Evolutionary conservation across 495 filamentous ascomycete genomes (phyloP).

Genomic region (Tuber magnatum): DNA sequence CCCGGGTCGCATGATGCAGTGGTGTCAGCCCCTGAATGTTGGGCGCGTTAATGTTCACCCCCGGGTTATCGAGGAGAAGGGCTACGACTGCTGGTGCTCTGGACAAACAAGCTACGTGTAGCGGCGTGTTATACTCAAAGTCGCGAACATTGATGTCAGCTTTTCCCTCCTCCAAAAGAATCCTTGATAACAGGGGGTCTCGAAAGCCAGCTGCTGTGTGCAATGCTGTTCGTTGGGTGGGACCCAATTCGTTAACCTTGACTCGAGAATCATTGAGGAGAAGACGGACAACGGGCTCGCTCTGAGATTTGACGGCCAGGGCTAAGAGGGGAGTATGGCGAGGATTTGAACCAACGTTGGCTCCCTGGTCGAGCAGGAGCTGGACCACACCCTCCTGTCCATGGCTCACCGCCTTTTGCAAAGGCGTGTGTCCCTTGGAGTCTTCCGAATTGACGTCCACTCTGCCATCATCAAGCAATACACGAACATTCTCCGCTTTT

Average conservation of each 20-base stretch:
- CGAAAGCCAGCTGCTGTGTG: too few species aligned
- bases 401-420: background rate
- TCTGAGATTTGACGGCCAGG: background rate
- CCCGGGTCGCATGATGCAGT: too few species aligned
- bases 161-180: too few species aligned
- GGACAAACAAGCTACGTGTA: too few species aligned
- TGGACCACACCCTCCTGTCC: background rate
- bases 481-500: background rate
- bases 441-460: background rate
- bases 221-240: too few species aligned
- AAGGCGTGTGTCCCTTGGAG: background rate
- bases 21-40: too few species aligned
- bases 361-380: background rate
- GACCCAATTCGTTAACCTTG: background rate
- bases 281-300: background rate
- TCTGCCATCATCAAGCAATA: background rate
- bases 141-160: too few species aligned
- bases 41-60: too few species aligned
- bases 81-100: too few species aligned
- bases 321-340: background rate
- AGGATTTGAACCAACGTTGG: background rate
- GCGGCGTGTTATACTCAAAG: too few species aligned
- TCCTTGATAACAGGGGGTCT: too few species aligned
- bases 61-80: too few species aligned
- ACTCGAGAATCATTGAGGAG: background rate